These are phyloP conservation scores for Hygrophoropsis aurantiaca DNA, from an alignment of 768 basidiomycete species.

Conservation along the genomic window DNA sequence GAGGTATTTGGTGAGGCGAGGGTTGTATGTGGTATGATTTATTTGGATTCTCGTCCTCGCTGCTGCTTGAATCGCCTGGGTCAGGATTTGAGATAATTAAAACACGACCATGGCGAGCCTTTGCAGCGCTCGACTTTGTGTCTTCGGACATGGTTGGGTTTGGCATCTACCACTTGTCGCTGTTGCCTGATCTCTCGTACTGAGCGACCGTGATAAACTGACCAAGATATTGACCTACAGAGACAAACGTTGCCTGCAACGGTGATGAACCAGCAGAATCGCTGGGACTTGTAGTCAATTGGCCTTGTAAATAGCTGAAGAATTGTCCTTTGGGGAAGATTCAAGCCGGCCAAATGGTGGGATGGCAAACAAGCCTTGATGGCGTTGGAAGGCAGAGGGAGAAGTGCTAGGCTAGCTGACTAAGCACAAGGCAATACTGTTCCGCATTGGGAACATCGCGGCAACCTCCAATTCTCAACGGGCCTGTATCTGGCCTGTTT, in stretches of 20 bases:
- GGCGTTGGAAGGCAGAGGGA: not conserved
- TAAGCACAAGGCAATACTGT: too few species aligned
- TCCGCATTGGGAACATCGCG: too few species aligned
- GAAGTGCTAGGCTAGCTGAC: not conserved
- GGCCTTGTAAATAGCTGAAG: too few species aligned
- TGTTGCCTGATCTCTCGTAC: conserved; percentile 21
- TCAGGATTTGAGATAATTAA: conserved; percentile 65
- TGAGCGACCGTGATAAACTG: conserved; percentile 1
- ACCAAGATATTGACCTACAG: not conserved
- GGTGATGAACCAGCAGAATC: too few species aligned
- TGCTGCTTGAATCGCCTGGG: conserved; percentile 44
- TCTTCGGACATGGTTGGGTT: conserved; percentile 60
- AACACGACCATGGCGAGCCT: conserved; percentile 34
- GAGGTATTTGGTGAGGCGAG: conserved; percentile 25
- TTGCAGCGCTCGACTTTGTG: conserved; percentile 37
- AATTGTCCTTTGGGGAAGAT: not conserved
- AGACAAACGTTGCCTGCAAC: not conserved
- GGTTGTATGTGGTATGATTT: conserved; percentile 14
- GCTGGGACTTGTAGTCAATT: too few species aligned
- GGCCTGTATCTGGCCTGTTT: too few species aligned
- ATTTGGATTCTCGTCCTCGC: conserved; percentile 33
- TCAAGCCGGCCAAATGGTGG: conserved; percentile 1
- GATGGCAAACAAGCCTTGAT: not conserved
- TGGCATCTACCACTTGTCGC: conserved; percentile 30
- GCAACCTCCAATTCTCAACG: too few species aligned